Percentiles rank a stretch among this genome's conserved stretches.
Evolutionary conservation across 495 filamentous ascomycete species (phyloP).

Genomic region (Apiosordaria backusii): DNA sequence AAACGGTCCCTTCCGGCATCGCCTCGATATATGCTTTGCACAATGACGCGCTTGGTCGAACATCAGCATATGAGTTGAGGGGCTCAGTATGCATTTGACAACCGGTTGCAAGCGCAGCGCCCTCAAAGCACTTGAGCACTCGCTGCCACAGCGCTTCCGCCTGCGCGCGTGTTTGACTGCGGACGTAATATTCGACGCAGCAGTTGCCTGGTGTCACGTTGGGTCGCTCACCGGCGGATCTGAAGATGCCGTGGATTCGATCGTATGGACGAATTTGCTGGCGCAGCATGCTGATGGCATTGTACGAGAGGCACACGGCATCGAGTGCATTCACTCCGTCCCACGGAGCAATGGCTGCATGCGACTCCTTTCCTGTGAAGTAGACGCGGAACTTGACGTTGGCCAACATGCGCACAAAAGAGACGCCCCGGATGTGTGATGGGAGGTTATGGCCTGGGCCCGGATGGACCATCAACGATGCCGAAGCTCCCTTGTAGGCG

Average conservation of each 20-base stretch:
- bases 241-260: conserved; percentile 33
- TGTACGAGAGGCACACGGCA: conserved; percentile 59
- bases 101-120: conserved; percentile 53
- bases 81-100: conserved; percentile 48
- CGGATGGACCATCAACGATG: conserved; percentile 55
- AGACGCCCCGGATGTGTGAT: conserved; percentile 27
- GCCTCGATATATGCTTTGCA: conserved; percentile 50
- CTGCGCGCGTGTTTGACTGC: conserved; percentile 42
- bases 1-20: conserved; percentile 43
- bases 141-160: conserved; percentile 47
- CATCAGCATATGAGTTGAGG: conserved; percentile 51
- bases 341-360: conserved; percentile 62
- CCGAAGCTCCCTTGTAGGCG: conserved; percentile 47
- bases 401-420: conserved; percentile 48
- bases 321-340: conserved; percentile 63
- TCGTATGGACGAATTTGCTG: conserved; percentile 52
- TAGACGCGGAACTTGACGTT: conserved; percentile 48
- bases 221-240: conserved; percentile 29
- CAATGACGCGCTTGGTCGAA: conserved; percentile 47
- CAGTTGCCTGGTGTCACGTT: conserved; percentile 54
- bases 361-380: conserved; percentile 49
- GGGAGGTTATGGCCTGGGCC: conserved; percentile 36
- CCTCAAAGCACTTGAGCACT: conserved; percentile 55
- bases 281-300: conserved; percentile 57
- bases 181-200: conserved; percentile 54